These are phyloP conservation scores for Conoideocrella luteorostrata DNA, from an alignment of 2,329 filamentous ascomycete species.

Conservation along the genomic window DNA sequence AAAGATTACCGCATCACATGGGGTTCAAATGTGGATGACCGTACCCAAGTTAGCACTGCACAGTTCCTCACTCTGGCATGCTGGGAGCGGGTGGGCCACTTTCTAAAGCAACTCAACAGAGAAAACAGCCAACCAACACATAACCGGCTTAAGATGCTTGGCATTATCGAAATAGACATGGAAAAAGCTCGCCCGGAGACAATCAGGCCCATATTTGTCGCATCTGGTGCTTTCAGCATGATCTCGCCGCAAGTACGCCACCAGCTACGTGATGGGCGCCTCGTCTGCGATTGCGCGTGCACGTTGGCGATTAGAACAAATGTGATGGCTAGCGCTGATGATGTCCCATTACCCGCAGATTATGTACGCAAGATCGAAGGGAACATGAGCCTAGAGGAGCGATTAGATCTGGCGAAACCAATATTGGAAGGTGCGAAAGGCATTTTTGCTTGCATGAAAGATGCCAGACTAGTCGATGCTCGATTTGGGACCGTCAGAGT, in stretches of 20 bases:
- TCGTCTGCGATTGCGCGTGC: conserved; percentile 2
- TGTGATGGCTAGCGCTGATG: neutral
- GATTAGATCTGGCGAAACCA: neutral
- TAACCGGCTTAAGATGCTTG: conserved; percentile 6
- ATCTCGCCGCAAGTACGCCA: neutral
- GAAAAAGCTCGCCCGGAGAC: neutral
- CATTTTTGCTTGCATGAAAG: neutral
- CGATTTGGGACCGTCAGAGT: conserved; percentile 6
- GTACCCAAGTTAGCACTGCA: neutral
- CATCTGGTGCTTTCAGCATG: conserved; percentile 6
- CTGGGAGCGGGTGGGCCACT: conserved; percentile 2
- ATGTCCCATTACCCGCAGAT: neutral
- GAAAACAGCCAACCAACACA: neutral
- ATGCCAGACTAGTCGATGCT: neutral
- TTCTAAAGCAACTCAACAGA: conserved; percentile 2
- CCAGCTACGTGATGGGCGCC: neutral
- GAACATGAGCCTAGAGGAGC: neutral
- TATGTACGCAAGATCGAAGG: neutral
- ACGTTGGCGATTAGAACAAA: conserved; percentile 6
- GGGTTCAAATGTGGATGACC: neutral
- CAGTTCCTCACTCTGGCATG: conserved; percentile 3
- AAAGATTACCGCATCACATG: neutral
- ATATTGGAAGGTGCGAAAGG: conserved; percentile 1
- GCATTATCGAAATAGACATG: neutral
- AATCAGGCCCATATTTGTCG: conserved; percentile 5